A percentile compares a stretch with the other conserved stretches of the same genome.
Evolutionary conservation across 2,329 filamentous ascomycete species (phyloP).

Genomic region (Colletotrichum sp.): DNA sequence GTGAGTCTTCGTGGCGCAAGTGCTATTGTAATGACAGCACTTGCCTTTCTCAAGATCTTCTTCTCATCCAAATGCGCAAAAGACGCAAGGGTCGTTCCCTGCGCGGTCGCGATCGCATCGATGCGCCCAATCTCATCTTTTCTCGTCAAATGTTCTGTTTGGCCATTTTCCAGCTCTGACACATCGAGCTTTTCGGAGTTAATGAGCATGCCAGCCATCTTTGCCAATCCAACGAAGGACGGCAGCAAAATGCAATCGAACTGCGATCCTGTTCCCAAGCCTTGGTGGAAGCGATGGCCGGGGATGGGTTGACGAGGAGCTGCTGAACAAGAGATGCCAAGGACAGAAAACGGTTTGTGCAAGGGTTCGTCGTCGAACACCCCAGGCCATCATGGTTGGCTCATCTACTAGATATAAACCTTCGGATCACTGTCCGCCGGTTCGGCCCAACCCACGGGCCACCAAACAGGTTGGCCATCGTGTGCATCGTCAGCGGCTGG

Average conservation of each 20-base stretch:
- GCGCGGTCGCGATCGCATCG: not conserved
- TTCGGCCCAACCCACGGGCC: not conserved
- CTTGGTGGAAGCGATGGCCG: not conserved
- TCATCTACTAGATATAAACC: not conserved
- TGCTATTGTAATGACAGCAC: not conserved
- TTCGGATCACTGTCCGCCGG: not conserved
- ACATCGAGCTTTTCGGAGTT: conserved; percentile 7
- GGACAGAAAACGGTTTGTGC: not conserved
- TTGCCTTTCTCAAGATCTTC: conserved; percentile 61
- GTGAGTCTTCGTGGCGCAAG: not conserved
- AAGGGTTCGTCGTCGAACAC: not conserved
- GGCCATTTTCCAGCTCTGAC: conserved; percentile 3
- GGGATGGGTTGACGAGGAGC: not conserved
- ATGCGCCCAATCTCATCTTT: not conserved
- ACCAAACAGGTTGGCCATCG: not conserved
- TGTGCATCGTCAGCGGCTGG: not conserved
- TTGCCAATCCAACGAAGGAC: not conserved
- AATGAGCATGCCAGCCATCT: not conserved
- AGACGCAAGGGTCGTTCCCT: not conserved
- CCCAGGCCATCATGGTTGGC: not conserved
- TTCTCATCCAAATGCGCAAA: conserved; percentile 57
- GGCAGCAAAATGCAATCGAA: not conserved
- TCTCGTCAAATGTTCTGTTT: not conserved
- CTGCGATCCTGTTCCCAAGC: not conserved
- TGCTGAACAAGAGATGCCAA: not conserved